Conservation (phyloP, 2,329 filamentous ascomycete species). For the Venturia pyrina region DNA sequence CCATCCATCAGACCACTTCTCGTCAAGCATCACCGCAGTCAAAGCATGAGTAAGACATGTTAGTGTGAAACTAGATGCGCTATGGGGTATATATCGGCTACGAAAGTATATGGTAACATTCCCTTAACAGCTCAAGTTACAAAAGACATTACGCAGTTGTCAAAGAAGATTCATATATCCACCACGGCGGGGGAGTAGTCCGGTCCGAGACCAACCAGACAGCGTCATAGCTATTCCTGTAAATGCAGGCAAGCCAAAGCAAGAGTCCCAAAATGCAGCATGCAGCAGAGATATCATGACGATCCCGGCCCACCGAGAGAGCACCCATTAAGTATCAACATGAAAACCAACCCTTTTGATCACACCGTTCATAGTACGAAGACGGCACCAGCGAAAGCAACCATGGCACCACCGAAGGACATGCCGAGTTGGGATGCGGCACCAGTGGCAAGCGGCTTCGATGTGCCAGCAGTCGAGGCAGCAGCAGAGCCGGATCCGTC, state of each 20-base stretch:
- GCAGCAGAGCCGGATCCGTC: neutral
- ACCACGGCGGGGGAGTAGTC: neutral
- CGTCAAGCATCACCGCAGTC: too few relatives aligned
- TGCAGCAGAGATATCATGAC: neutral
- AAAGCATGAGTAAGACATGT: too few relatives aligned
- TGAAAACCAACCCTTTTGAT: neutral
- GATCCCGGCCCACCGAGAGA: neutral
- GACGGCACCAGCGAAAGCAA: conserved; percentile 7
- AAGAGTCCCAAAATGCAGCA: neutral
- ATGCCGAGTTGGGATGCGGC: neutral
- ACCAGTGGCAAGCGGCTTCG: neutral
- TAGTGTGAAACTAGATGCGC: neutral
- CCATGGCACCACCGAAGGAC: conserved; percentile 6
- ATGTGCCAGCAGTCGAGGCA: neutral
- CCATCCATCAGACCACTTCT: too few relatives aligned
- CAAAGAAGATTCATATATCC: neutral
- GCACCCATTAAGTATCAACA: neutral
- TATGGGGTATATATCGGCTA: conserved; percentile 4
- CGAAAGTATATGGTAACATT: neutral
- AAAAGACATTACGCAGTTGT: neutral
- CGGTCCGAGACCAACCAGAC: neutral
- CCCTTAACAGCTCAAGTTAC: neutral
- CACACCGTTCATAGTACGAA: neutral
- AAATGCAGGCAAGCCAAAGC: neutral
- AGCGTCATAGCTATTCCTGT: neutral